phyloP scores from a whole-genome alignment of 768 basidiomycete species.

The Antrodiella citrinella region DNA sequence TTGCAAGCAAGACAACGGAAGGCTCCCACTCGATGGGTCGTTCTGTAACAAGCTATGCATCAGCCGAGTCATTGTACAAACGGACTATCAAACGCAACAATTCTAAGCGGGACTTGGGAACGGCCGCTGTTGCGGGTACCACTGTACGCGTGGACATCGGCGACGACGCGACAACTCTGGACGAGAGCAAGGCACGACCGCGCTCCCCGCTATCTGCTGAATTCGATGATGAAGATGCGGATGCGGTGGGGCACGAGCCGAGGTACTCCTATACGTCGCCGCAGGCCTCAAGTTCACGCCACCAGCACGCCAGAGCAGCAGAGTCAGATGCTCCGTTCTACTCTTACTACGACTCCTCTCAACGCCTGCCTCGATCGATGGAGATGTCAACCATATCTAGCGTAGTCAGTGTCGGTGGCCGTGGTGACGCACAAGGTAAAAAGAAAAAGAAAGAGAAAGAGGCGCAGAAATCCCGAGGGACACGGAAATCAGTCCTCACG shows the following conservation, averaged over 20 bases:
- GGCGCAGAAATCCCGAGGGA: not conserved
- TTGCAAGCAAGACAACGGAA: not conserved
- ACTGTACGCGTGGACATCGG: not conserved
- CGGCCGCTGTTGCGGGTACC: not conserved
- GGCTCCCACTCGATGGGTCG: slow-evolving; percentile 1
- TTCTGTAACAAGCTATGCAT: slow-evolving; percentile 17
- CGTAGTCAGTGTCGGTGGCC: slow-evolving; percentile 1
- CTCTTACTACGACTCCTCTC: not conserved
- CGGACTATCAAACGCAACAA: slow-evolving; percentile 13
- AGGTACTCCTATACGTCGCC: not conserved
- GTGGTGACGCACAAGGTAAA: not conserved
- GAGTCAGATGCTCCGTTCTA: slow-evolving; percentile 1
- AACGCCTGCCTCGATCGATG: slow-evolving; percentile 12
- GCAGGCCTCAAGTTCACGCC: slow-evolving; percentile 4
- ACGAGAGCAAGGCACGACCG: slow-evolving; percentile 1
- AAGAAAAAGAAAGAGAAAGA: slow-evolving; percentile 4
- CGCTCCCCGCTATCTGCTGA: slow-evolving; percentile 8
- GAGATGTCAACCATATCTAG: slow-evolving; percentile 11
- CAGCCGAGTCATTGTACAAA: slow-evolving; percentile 18
- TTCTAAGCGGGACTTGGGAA: not conserved
- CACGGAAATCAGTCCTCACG: not conserved
- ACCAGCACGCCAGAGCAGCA: slow-evolving; percentile 4
- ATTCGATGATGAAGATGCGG: slow-evolving; percentile 1
- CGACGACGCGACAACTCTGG: not conserved
- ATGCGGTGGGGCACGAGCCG: not conserved